These are phyloP conservation scores for Luffa acutangula DNA, from an alignment of 306 rosid genomes.

Conservation along the genomic window DNA sequence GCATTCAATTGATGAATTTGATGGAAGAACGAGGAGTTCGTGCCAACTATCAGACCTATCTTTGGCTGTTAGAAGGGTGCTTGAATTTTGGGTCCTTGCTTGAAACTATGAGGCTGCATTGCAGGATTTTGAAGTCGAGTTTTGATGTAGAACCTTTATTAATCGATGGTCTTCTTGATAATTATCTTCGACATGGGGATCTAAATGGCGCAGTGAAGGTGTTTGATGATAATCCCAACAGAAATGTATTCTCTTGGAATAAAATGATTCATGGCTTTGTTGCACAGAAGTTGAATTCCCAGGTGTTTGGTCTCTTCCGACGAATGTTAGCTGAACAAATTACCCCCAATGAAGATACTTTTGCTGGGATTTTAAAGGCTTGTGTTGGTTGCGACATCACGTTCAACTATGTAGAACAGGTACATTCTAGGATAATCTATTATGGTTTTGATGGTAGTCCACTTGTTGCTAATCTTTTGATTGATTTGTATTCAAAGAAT, in stretches of 20 bases:
- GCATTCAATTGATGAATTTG: conserved; percentile 36
- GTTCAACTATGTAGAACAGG: conserved; percentile 38
- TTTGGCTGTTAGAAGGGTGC: conserved; percentile 64
- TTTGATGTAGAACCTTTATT: conserved; percentile 32
- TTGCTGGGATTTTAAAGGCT: conserved; percentile 54
- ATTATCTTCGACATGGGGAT: conserved; percentile 38
- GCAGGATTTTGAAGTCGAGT: conserved; percentile 55
- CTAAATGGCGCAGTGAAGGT: conserved; percentile 34
- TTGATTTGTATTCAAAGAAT: conserved; percentile 57
- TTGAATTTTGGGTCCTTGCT: conserved; percentile 32
- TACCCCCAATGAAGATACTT: conserved; percentile 39
- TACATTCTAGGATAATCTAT: conserved; percentile 51
- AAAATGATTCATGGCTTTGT: conserved; percentile 34
- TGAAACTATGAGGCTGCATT: conserved; percentile 53
- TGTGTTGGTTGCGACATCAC: conserved; percentile 36
- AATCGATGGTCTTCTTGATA: conserved; percentile 35
- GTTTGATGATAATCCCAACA: conserved; percentile 41
- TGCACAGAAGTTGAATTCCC: conserved; percentile 21
- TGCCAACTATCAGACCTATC: conserved; percentile 59
- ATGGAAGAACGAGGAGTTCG: conserved; percentile 60
- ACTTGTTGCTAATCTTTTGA: conserved; percentile 49
- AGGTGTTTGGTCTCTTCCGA: conserved; percentile 29
- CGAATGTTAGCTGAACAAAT: conserved; percentile 37
- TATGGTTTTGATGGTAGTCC: conserved; percentile 46
- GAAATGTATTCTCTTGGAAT: conserved; percentile 50